These are phyloP conservation scores for Neonectria neomacrospora DNA, from an alignment of 2,329 filamentous ascomycete species.

Conservation along the genomic window DNA sequence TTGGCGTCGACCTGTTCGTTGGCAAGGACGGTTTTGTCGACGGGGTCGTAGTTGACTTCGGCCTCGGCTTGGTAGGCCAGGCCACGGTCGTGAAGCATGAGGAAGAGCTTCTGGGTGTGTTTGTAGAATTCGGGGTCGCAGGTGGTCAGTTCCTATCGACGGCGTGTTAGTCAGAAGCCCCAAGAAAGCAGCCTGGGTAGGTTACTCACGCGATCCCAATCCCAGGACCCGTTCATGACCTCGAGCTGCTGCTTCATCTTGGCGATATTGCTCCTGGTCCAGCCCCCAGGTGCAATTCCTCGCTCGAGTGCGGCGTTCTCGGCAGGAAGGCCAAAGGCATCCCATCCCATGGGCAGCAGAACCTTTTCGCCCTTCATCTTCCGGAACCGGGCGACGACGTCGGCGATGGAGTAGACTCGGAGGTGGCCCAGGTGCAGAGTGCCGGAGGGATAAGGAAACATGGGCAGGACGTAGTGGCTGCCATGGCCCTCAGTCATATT, in stretches of 20 bases:
- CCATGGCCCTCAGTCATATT: slow-evolving; percentile 40
- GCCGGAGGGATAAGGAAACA: slow-evolving; percentile 95
- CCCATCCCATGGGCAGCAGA: slow-evolving; percentile 93
- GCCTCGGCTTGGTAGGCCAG: slow-evolving; percentile 87
- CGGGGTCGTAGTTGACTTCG: slow-evolving; percentile 88
- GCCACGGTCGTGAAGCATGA: slow-evolving; percentile 77
- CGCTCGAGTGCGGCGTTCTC: slow-evolving; percentile 91
- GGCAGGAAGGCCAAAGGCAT: slow-evolving; percentile 89
- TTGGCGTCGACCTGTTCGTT: slow-evolving; percentile 94
- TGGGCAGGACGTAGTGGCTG: slow-evolving; percentile 79
- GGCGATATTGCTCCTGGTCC: slow-evolving; percentile 83
- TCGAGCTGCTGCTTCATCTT: slow-evolving; percentile 86
- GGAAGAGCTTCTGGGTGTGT: slow-evolving; percentile 87
- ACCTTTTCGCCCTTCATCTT: slow-evolving; percentile 79
- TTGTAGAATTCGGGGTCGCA: slow-evolving; percentile 89
- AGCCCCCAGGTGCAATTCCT: slow-evolving; percentile 78
- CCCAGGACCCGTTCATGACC: slow-evolving; percentile 83
- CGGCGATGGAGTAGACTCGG: slow-evolving; percentile 90
- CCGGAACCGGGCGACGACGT: slow-evolving; percentile 82
- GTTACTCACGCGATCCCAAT: slow-evolving; percentile 80
- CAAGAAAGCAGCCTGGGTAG: background rate
- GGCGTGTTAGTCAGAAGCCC: slow-evolving; percentile 16
- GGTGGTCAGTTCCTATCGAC: slow-evolving; percentile 78
- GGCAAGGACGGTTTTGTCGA: slow-evolving; percentile 88
- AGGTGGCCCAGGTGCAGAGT: slow-evolving; percentile 88